phyloP scores from a whole-genome alignment of 768 basidiomycete species.

The Collybia sordida region DNA sequence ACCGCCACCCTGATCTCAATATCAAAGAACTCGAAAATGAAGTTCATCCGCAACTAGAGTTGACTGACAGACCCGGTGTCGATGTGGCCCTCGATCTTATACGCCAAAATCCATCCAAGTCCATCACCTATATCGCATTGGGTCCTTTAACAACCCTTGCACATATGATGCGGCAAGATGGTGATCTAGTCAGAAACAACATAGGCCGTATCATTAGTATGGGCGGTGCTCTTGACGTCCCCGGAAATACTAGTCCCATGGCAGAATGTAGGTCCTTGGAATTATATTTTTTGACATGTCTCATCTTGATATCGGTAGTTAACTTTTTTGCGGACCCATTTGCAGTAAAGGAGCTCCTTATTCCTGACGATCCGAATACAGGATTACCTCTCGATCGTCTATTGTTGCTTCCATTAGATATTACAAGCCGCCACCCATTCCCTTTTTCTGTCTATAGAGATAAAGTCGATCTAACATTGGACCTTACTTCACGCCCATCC shows the following conservation, averaged over 20 bases:
- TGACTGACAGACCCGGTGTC: slow-evolving; percentile 45
- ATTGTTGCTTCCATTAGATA: slow-evolving; percentile 74
- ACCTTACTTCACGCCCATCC: slow-evolving; percentile 50
- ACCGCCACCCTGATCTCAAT: slow-evolving; percentile 67
- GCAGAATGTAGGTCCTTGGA: slow-evolving; percentile 66
- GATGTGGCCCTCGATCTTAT: slow-evolving; percentile 60
- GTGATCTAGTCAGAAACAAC: slow-evolving; percentile 48
- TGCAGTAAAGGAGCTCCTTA: slow-evolving; percentile 71
- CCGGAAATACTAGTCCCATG: slow-evolving; percentile 79
- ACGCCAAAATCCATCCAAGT: slow-evolving; percentile 45
- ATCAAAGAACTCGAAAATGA: slow-evolving; percentile 12
- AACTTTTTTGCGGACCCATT: slow-evolving; percentile 88
- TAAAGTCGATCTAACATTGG: slow-evolving; percentile 60
- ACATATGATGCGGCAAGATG: slow-evolving; percentile 54
- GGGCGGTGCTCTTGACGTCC: slow-evolving; percentile 91
- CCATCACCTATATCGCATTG: slow-evolving; percentile 69
- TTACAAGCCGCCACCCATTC: slow-evolving; percentile 79
- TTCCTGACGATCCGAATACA: slow-evolving; percentile 33
- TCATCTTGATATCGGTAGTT: slow-evolving; percentile 52
- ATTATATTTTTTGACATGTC: slow-evolving; percentile 8
- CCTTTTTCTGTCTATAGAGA: slow-evolving; percentile 64
- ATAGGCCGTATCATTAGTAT: slow-evolving; percentile 80
- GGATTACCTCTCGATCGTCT: slow-evolving; percentile 67
- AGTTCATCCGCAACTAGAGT: slow-evolving; percentile 43
- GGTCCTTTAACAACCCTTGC: slow-evolving; percentile 85